Conservation (phyloP, 345 rosid species). For the Durio zibethinus region DNA sequence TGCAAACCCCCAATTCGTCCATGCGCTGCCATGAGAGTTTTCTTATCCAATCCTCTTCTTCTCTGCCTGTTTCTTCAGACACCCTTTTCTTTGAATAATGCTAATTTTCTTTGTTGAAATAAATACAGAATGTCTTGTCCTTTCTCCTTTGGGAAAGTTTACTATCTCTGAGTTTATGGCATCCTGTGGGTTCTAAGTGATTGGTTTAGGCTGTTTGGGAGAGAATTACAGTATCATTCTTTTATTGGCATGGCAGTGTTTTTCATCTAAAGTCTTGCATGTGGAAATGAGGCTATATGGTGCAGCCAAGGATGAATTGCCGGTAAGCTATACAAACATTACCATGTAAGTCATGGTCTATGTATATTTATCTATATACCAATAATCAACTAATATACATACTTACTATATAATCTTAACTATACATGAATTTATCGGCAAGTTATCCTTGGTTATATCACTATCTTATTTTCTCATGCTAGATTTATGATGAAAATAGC, state of each 20-base stretch:
- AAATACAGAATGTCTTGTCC: constrained; percentile 9
- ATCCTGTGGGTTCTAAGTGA: neutral
- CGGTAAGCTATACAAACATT: constrained; percentile 27
- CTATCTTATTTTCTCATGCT: constrained; percentile 59
- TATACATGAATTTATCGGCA: constrained; percentile 44
- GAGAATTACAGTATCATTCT: neutral
- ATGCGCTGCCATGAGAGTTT: constrained; percentile 22
- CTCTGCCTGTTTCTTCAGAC: constrained; percentile 9
- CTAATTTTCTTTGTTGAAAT: constrained; percentile 4
- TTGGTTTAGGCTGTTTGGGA: constrained; percentile 8
- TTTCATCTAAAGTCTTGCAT: constrained; percentile 61
- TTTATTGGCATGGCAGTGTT: neutral
- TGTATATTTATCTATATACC: neutral
- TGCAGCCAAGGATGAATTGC: constrained; percentile 95
- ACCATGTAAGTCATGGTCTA: neutral
- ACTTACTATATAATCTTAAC: neutral
- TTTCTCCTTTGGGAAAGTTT: constrained; percentile 34
- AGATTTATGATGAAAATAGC: constrained; percentile 44
- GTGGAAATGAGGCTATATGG: constrained; percentile 42
- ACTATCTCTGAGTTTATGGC: neutral
- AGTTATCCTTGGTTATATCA: constrained; percentile 59
- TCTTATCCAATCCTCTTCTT: constrained; percentile 38
- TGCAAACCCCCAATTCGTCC: constrained; percentile 26
- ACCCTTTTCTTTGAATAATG: constrained; percentile 12
- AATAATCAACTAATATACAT: neutral